Evolutionary conservation across 1,139 yeast genomes (phyloP).

Genomic region (Candida sp.): DNA sequence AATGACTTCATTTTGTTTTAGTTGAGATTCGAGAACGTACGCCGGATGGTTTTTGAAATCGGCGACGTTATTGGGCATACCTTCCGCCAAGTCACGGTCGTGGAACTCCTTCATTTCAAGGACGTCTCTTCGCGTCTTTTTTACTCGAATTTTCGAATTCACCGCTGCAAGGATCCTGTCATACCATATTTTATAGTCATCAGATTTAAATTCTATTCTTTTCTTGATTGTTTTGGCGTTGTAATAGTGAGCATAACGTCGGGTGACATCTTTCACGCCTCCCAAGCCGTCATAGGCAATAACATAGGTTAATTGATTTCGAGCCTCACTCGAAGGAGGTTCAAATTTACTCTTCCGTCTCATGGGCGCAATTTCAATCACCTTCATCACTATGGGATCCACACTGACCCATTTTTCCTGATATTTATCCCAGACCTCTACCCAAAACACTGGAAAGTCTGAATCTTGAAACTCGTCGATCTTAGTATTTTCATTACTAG

Average conservation of each 20-base stretch:
- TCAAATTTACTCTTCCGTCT: constrained; percentile 63
- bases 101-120: constrained; percentile 70
- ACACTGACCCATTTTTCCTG: constrained; percentile 77
- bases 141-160: constrained; percentile 21
- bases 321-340: constrained; percentile 62
- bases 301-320: constrained; percentile 69
- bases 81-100: constrained; percentile 68
- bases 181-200: constrained; percentile 66
- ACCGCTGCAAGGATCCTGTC: constrained; percentile 28
- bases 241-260: constrained; percentile 69
- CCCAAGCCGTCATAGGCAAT: constrained; percentile 70
- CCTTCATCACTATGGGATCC: constrained; percentile 67
- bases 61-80: constrained; percentile 79
- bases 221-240: constrained; percentile 76
- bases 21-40: constrained; percentile 76
- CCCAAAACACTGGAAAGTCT: constrained; percentile 80
- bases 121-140: constrained; percentile 42
- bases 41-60: constrained; percentile 88
- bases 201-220: constrained; percentile 56
- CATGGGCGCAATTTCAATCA: constrained; percentile 65
- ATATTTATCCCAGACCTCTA: constrained; percentile 85
- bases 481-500: constrained; percentile 7
- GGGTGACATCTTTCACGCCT: constrained; percentile 75
- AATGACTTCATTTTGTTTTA: constrained; percentile 68
- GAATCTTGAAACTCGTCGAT: constrained; percentile 21